Evolutionary conservation across 495 filamentous ascomycete genomes (phyloP), one percentile per base, ranked within the genome.

Genomic region (Bombardia bombarda): DNA sequence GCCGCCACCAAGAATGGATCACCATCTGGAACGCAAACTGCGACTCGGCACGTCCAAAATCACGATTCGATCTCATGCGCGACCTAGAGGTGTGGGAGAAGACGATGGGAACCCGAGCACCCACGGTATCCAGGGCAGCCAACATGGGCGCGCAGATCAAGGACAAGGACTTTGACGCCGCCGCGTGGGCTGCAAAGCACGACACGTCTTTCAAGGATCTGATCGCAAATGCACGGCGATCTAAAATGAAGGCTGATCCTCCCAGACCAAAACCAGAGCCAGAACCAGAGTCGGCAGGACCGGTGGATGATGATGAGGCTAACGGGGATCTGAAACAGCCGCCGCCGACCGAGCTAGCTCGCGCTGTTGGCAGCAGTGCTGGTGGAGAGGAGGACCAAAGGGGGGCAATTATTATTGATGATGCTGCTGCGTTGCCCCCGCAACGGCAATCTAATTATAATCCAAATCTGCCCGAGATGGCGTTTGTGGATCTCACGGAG

Each of bases 11-110:
- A 1, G 92, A 99, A 65, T 99, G 89, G 89, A 71, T 90, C 50
- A 96, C 90, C 32, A 57, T 97, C 20, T 96, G 87, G 82, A 99
- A 99, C 58, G 87, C 93, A 12, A 97, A 97, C 50, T 90, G 87
- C 61, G 92, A 99, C 59, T 83, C 87, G 2, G 75, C 72, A 41
- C 65, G 61, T 3, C 87, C 86, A 1, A 83, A 83, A 53, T 63
- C 70, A 4, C 87, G 86, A 50, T 58, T 66, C 3, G 82, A 90
- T 36, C 55, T 98, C 6, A 56, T 92, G 22, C 73, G 73, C 5
- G 90, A 95, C 42, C 56, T 98, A 14, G 82, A 89, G 19, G 53
- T 74, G 2, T 96, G 92, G 90, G 92, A 98, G 53, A 68, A 74
- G 23, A 90, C 83, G 0, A 78, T 90, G 46, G 73, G 79, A 13